Base-by-base conservation (phyloP, 805 yeast species). In the Priceomyces medius region DNA sequence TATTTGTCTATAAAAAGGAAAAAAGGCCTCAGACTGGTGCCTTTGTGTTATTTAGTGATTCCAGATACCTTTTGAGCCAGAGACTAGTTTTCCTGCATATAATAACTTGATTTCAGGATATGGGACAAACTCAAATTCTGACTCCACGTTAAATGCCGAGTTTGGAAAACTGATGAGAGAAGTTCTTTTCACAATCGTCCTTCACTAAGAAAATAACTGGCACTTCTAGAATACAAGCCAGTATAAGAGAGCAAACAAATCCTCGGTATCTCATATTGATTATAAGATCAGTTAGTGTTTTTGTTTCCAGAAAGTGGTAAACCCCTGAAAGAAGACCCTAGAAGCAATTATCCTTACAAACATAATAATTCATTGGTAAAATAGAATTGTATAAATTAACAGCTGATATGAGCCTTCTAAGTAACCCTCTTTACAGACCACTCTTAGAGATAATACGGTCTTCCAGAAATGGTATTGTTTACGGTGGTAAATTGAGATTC, bases 401-500 rank as follows among this genome's bases (percentile, higher is more conserved):
- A 26, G 29, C 29, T 26, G 14, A n/a, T 13, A 57, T 56, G 61
- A 44, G 57, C 2, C 45, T 59, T 7, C 47, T 59, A 21, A 36
- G 38, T 17, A 59, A 59, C 36, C 63, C 63, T 4, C 42, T 56
- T 19, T 59, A 56, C 38, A 53, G 64, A 35, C 66, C 66, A 1
- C 42, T 71, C 17, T 52, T 69, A 35, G 74, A 67, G 41, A 45
- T 59, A 31, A 21, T 64, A 24, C 57, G 66, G 45, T 61, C 73
- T 10, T 64, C 73, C 1, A 52, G 74, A 36, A 70, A 70, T 47
- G 81, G 82, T 14, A 63, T 75, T 5, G 79, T 78, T 5, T 81
- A 81, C 46, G 87, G 87, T 2, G 82, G 81, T 3, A 73, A 77
- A 49, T 61, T 81, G 29, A 64, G 87, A 37, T 80, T 81, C 52